These are phyloP conservation scores for Diaporthe citri DNA, from an alignment of 2,329 filamentous ascomycete genomes.

Conservation along the genomic window DNA sequence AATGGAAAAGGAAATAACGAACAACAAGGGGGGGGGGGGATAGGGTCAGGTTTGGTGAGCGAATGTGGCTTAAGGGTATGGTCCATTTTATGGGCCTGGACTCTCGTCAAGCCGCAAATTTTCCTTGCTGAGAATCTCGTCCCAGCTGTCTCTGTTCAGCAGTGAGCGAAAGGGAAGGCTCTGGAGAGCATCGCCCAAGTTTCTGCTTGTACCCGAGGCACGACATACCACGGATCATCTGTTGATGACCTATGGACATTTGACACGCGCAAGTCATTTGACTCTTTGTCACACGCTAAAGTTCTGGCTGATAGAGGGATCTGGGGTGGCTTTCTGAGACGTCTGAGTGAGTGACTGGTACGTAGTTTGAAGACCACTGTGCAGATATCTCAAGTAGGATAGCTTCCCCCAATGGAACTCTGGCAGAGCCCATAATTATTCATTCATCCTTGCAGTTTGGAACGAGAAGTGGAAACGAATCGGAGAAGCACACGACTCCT, in stretches of 20 bases:
- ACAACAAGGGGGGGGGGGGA: slow-evolving; percentile 37
- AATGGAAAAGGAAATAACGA: background rate
- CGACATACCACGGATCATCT: background rate
- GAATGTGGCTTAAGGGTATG: background rate
- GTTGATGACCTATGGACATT: background rate
- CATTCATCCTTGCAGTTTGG: background rate
- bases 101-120: background rate
- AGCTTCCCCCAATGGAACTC: slow-evolving; percentile 1
- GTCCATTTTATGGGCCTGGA: background rate
- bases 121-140: background rate
- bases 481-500: background rate
- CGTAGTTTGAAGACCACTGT: background rate
- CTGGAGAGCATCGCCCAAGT: no score
- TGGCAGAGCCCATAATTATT: background rate
- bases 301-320: background rate
- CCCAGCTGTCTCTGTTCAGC: background rate
- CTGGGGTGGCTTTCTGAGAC: background rate
- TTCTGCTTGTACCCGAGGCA: background rate
- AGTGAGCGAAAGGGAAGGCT: background rate
- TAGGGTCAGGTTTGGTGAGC: background rate
- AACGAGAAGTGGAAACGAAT: background rate
- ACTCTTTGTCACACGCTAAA: background rate
- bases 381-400: background rate
- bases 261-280: background rate
- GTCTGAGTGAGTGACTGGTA: background rate